Evolutionary conservation across 345 rosid species (phyloP).

Genomic region (Psidium friedrichsthalianum): DNA sequence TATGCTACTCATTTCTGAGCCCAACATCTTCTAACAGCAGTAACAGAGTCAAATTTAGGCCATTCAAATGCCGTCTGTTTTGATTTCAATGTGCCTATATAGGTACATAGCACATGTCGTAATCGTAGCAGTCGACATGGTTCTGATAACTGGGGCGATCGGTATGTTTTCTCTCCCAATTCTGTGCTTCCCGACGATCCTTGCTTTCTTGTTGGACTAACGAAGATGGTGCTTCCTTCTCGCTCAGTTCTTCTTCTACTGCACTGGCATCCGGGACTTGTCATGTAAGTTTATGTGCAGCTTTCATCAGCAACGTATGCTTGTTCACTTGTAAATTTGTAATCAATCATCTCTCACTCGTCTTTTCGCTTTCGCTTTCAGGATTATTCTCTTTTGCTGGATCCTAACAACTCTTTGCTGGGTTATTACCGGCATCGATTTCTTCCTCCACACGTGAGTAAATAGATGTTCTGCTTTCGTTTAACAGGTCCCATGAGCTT

Average conservation of each 20-base stretch:
- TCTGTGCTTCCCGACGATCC: neutral
- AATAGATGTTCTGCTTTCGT: neutral
- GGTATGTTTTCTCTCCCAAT: constrained; percentile 17
- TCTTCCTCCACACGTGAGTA: constrained; percentile 54
- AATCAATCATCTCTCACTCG: neutral
- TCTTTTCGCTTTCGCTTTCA: constrained; percentile 10
- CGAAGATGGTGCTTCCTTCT: constrained; percentile 2
- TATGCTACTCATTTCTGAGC: neutral
- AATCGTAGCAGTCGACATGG: constrained; percentile 32
- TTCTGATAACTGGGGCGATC: constrained; percentile 32
- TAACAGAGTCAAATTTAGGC: neutral
- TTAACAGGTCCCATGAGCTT: neutral
- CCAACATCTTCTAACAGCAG: neutral
- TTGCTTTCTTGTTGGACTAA: neutral
- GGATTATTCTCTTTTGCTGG: constrained; percentile 60
- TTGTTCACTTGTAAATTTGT: neutral
- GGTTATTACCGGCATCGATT: constrained; percentile 56
- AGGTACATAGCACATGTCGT: constrained; percentile 38
- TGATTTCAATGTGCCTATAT: neutral
- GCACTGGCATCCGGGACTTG: constrained; percentile 60
- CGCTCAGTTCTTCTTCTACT: constrained; percentile 38
- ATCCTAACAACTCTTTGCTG: constrained; percentile 47
- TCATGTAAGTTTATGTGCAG: constrained; percentile 26
- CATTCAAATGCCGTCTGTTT: neutral
- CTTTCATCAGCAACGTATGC: neutral